Percentiles rank a stretch among this genome's conserved stretches.
phyloP scores from a whole-genome alignment of 2,329 filamentous ascomycete genomes.

The Tolypocladium sp. region DNA sequence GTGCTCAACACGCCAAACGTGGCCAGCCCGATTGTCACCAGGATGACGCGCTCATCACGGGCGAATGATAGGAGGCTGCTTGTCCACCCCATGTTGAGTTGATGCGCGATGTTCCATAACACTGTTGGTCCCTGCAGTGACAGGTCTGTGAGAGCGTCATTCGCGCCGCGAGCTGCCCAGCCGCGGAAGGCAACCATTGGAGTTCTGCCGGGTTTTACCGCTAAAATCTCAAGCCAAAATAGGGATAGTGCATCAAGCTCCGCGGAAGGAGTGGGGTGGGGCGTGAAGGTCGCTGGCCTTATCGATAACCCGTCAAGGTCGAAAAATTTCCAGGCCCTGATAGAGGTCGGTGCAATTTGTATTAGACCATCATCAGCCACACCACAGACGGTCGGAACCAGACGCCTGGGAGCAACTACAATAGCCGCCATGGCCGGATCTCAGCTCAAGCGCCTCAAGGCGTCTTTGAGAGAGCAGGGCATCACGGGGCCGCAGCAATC shows the following conservation, averaged over 20 bases:
- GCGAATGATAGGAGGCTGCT: constrained; percentile 17
- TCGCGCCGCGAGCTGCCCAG: not conserved
- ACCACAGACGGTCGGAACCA: not conserved
- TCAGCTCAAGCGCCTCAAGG: constrained; percentile 91
- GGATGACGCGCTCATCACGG: constrained; percentile 44
- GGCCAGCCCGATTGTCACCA: constrained; percentile 45
- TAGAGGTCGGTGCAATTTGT: not conserved
- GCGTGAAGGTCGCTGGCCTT: not conserved
- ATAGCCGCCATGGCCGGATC: constrained; percentile 71
- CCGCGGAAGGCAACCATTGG: not conserved
- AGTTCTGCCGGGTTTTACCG: constrained; percentile 13
- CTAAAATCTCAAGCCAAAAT: constrained; percentile 5
- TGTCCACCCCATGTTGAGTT: constrained; percentile 27
- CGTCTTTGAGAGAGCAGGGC: constrained; percentile 80
- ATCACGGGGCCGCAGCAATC: constrained; percentile 87
- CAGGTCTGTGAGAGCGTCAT: not conserved
- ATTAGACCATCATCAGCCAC: not conserved
- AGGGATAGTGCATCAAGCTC: not conserved
- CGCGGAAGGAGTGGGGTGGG: not conserved
- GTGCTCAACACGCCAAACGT: constrained; percentile 48
- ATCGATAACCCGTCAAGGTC: constrained; percentile 7
- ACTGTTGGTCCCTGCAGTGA: not conserved
- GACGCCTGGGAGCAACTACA: not conserved
- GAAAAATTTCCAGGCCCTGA: constrained; percentile 5
- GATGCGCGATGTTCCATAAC: not conserved